Evolutionary conservation across 2,329 filamentous ascomycete genomes (phyloP).

Genomic region (Exophiala sideris): DNA sequence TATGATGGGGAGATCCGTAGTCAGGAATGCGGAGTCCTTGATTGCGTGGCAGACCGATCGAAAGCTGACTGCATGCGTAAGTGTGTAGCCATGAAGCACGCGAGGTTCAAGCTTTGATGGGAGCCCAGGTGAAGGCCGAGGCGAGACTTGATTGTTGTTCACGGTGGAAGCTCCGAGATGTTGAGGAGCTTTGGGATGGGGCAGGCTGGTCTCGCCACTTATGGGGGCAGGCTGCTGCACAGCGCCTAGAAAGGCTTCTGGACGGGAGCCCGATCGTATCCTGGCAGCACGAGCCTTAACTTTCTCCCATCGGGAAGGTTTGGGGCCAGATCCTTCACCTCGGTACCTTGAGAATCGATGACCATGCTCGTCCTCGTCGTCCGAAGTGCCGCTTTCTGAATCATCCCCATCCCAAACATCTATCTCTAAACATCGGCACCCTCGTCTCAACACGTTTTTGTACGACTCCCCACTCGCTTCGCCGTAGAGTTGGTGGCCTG

Average conservation of each 20-base stretch:
- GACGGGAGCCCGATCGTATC: constrained; percentile 24
- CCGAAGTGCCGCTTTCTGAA: constrained; percentile 33
- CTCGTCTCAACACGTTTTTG: constrained; percentile 67
- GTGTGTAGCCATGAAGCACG: constrained; percentile 81
- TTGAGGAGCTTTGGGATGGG: not conserved
- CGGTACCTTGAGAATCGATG: not conserved
- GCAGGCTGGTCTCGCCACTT: not conserved
- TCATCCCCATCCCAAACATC: constrained; percentile 83
- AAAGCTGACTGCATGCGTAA: constrained; percentile 83
- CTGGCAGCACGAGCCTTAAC: constrained; percentile 25
- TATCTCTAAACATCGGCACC: constrained; percentile 89
- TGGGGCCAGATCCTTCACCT: constrained; percentile 15
- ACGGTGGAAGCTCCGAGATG: constrained; percentile 1
- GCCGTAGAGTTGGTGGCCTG: constrained; percentile 79
- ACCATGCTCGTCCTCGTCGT: constrained; percentile 24
- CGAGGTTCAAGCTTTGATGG: constrained; percentile 62
- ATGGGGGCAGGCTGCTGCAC: not conserved
- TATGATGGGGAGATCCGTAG: constrained; percentile 76
- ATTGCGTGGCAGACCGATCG: constrained; percentile 81
- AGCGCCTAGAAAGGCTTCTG: constrained; percentile 5
- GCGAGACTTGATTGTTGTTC: constrained; percentile 11
- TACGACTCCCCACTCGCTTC: constrained; percentile 76
- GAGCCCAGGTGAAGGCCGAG: constrained; percentile 12
- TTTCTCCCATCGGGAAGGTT: constrained; percentile 21
- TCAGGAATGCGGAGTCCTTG: constrained; percentile 71